phyloP scores from a whole-genome alignment of 1,139 yeast species.

The Blastobotrys capitulatus region DNA sequence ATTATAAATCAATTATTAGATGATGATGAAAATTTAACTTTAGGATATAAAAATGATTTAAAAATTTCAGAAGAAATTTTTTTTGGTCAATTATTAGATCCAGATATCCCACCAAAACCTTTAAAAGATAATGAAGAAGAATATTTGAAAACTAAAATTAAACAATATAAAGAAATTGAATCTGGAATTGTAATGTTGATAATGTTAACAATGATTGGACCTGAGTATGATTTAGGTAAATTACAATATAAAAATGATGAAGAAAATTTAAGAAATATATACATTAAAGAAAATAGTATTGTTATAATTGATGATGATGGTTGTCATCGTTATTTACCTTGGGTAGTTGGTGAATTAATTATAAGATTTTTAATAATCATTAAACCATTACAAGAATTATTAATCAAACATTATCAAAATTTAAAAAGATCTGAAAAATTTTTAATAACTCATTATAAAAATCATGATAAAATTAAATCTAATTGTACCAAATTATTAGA shows the following conservation, averaged over 20 bases:
- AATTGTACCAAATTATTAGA: not conserved
- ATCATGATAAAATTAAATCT: not conserved
- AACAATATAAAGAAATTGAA: constrained; percentile 6
- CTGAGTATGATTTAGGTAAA: not conserved
- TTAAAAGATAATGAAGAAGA: not conserved
- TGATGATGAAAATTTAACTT: not conserved
- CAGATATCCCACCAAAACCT: not conserved
- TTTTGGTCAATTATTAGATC: not conserved
- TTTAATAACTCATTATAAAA: not conserved
- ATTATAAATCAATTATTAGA: constrained; percentile 1
- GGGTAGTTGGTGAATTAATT: constrained; percentile 12
- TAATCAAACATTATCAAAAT: not conserved
- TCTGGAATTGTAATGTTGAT: constrained; percentile 1
- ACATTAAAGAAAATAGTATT: constrained; percentile 3
- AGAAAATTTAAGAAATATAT: not conserved
- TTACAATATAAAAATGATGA: constrained; percentile 2
- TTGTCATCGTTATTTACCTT: constrained; percentile 3
- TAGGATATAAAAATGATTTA: not conserved
- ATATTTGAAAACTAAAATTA: constrained; percentile 2
- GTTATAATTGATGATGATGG: constrained; percentile 1
- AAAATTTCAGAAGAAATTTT: not conserved
- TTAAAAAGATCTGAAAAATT: not conserved
- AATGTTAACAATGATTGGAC: constrained; percentile 8
- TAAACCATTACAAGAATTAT: constrained; percentile 8
- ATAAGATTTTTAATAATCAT: constrained; percentile 8